Evolutionary conservation across 768 basidiomycete genomes (phyloP).

Genomic region (Lanmaoa pseudosensibilis): DNA sequence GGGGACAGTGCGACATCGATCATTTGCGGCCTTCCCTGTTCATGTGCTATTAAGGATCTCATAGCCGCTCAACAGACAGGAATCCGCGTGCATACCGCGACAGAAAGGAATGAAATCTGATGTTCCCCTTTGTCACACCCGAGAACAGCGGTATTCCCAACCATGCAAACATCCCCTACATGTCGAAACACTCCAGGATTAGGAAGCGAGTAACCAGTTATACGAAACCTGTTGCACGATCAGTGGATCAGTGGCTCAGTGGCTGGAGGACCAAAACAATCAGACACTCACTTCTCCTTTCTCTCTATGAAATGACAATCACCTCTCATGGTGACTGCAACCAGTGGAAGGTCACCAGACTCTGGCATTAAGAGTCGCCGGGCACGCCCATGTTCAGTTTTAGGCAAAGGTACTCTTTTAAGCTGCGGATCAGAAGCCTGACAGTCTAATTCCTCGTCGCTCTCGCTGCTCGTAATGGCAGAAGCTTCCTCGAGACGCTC

Average conservation of each 20-base stretch:
- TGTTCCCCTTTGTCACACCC: conserved; percentile 42
- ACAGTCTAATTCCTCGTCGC: conserved; percentile 14
- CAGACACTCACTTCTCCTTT: conserved; percentile 28
- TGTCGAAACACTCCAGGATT: conserved; percentile 37
- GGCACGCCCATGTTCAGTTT: conserved; percentile 31
- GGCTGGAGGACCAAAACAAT: conserved; percentile 4
- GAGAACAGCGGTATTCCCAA: conserved; percentile 42
- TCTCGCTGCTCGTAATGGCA: conserved; percentile 15
- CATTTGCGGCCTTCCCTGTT: conserved; percentile 33
- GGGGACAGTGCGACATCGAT: conserved; percentile 33
- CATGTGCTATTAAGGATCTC: conserved; percentile 23
- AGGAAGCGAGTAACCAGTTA: conserved; percentile 40
- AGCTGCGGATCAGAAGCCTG: conserved; percentile 20
- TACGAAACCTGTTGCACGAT: conserved; percentile 33
- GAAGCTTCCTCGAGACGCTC: conserved; percentile 5
- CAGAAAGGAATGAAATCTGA: conserved; percentile 43
- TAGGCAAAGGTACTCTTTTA: conserved; percentile 35
- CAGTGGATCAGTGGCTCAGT: no score
- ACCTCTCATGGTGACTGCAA: conserved; percentile 47
- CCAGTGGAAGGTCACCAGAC: conserved; percentile 34
- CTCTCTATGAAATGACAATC: conserved; percentile 46
- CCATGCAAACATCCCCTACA: conserved; percentile 47
- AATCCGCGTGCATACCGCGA: conserved; percentile 33
- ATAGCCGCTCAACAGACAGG: conserved; percentile 28
- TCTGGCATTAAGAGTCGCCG: conserved; percentile 34